A percentile compares a stretch with the other conserved stretches of the same genome.
phyloP scores from a whole-genome alignment of 305 asterid genomes.

The Solanum hybrid region DNA sequence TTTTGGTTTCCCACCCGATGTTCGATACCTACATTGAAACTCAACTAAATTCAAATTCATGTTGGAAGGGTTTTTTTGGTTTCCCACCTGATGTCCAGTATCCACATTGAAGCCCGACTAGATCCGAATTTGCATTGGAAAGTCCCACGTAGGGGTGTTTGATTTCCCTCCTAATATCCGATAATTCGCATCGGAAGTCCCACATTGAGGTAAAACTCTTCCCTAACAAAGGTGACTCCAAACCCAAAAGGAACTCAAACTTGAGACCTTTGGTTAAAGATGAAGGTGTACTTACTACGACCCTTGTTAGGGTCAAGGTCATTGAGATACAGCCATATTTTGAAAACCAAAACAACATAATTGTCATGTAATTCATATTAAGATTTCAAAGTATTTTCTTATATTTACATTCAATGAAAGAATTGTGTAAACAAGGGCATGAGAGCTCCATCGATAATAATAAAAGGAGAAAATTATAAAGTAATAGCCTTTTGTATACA shows the following conservation, averaged over 20 bases:
- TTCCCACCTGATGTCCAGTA: neutral
- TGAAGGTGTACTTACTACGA: no score
- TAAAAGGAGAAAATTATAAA: neutral
- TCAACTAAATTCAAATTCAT: fast-evolving
- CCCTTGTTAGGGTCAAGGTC: neutral
- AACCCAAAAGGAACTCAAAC: neutral
- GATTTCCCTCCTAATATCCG: no score
- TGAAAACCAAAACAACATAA: neutral
- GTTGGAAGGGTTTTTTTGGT: no score
- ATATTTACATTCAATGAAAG: neutral
- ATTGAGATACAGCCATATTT: neutral
- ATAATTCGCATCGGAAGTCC: no score
- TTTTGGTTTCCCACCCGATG: neutral
- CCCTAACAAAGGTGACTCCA: neutral
- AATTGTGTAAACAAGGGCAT: neutral
- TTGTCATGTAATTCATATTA: neutral
- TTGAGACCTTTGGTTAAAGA: no score
- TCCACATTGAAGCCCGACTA: no score
- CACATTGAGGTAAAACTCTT: no score
- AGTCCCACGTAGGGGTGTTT: no score
- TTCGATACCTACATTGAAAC: neutral
- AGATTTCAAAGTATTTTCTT: neutral
- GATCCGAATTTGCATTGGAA: no score
- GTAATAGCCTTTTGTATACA: neutral
- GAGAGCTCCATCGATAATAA: neutral